phyloP scores from a whole-genome alignment of 2,329 filamentous ascomycete genomes.

The Colletotrichum lindemuthianum region DNA sequence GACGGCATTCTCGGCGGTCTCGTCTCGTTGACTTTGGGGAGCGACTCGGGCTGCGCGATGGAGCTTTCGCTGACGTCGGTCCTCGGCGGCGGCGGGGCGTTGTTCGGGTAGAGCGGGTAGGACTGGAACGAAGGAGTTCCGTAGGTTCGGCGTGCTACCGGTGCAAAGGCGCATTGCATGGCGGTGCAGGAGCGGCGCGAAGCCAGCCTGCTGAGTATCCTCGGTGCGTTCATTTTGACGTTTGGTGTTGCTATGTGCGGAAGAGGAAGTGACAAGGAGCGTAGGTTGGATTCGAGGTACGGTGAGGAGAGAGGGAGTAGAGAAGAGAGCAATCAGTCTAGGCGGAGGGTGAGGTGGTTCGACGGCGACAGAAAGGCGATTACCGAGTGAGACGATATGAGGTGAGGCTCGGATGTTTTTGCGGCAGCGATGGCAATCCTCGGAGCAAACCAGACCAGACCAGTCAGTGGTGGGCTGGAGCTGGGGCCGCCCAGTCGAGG shows the following conservation, averaged over 20 bases:
- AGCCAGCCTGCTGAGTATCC: constrained; percentile 35
- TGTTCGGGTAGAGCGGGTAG: constrained; percentile 58
- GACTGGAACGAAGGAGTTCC: constrained; percentile 57
- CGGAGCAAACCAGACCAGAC: constrained; percentile 4
- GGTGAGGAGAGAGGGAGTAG: background rate
- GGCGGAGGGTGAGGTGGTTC: background rate
- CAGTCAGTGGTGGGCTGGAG: background rate
- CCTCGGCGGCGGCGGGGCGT: constrained; percentile 50
- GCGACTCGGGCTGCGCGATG: constrained; percentile 54
- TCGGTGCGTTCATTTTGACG: constrained; percentile 32
- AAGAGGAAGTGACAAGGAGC: background rate
- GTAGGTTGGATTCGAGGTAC: background rate
- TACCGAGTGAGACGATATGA: constrained; percentile 4
- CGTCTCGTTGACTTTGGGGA: constrained; percentile 64
- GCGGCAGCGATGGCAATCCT: background rate
- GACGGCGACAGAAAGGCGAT: constrained; percentile 6
- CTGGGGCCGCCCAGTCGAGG: constrained; percentile 22
- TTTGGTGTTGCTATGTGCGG: background rate
- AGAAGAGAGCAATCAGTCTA: background rate
- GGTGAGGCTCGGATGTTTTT: constrained; percentile 30
- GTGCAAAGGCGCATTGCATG: constrained; percentile 31
- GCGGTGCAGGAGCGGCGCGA: constrained; percentile 29
- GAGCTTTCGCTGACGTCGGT: constrained; percentile 58
- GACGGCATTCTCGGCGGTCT: constrained; percentile 50
- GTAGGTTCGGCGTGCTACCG: constrained; percentile 25